Evolutionary conservation across 345 rosid species (phyloP), one percentile per base, ranked within the genome.

Genomic region (Pugionium cornutum): DNA sequence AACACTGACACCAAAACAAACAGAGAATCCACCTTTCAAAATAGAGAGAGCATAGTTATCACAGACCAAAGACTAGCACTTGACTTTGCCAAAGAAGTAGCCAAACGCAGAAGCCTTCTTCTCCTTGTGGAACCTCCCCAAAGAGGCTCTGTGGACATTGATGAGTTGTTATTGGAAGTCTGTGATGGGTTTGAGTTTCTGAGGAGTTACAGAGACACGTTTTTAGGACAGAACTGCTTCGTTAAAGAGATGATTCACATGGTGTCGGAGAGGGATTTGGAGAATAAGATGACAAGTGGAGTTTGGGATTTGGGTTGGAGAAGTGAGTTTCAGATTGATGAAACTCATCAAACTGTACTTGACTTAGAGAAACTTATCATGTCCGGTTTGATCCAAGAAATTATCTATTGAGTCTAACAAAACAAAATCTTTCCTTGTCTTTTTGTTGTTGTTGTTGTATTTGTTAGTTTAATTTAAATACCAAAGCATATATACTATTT

Each of bases 221-320:
- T 75, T 10, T 62, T 44, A 68, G 74, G 54, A 35, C 31, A 68
- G 3, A 61, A 73, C 52, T 59, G 63, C 62, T 52, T 76, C 9
- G 70, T 59, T 30, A 34, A 53, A 10, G 89, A 79, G 56, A 72
- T 77, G 37, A 58, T 86, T 30, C 65, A 69, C 26, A 39, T 63
- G 50, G 70, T 67, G 61, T 52, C 88, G 83, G 87, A 82, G 64
- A 83, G 68, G 53, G 98, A 92, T 73, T 31, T 86, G 44, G 65
- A 30, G 40, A 42, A 74, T 79, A 67, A 55, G 76, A 75, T 80
- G 45, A 70, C 60, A 35, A 82, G 73, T 56, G 84, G 86, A 64
- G 64, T 76, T 37, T 92, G 97, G 98, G 90, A 86, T 56, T 68
- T 76, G 67, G 94, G 90, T 46, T 92, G 97, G 96, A 86, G 80